Percentiles rank a stretch among this genome's conserved stretches.
phyloP scores from a whole-genome alignment of 2,329 filamentous ascomycete species.

The Sclerotinia glacialis region DNA sequence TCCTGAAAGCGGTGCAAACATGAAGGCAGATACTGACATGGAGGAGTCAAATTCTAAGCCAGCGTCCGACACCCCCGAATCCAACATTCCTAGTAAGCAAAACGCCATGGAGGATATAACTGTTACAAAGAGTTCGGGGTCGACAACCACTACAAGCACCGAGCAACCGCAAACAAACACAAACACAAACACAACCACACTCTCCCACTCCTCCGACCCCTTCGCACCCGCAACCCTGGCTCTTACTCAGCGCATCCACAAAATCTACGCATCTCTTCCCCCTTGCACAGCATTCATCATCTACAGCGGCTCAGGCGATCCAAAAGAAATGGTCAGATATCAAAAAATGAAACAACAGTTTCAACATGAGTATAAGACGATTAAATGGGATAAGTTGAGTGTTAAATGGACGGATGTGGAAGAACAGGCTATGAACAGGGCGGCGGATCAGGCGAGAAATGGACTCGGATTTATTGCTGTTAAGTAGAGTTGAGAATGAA shows the following conservation, averaged over 20 bases:
- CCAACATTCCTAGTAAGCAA: background rate
- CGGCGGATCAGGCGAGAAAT: conserved; percentile 55
- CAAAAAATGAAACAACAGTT: conserved; percentile 60
- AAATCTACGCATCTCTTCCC: conserved; percentile 57
- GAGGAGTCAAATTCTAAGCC: background rate
- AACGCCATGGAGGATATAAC: background rate
- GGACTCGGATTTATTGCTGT: conserved; percentile 64
- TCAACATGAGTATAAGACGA: conserved; percentile 63
- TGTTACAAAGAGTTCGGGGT: background rate
- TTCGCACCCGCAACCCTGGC: conserved; percentile 27
- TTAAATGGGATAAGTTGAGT: conserved; percentile 64
- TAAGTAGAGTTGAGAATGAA: conserved; percentile 45
- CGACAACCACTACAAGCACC: background rate
- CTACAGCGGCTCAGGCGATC: conserved; percentile 65
- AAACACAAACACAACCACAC: no score
- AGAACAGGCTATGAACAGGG: conserved; percentile 59
- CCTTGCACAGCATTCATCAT: conserved; percentile 64
- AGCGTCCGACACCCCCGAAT: background rate
- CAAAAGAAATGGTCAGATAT: conserved; percentile 62
- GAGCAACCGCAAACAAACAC: background rate
- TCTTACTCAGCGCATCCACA: conserved; percentile 48
- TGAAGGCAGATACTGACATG: background rate
- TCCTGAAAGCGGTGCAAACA: background rate
- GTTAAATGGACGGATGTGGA: conserved; percentile 67
- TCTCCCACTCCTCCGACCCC: background rate